A percentile compares a stretch with the other conserved stretches of the same genome.
phyloP scores from a whole-genome alignment of 257 asterid genomes.

The Cruciata laevipes region DNA sequence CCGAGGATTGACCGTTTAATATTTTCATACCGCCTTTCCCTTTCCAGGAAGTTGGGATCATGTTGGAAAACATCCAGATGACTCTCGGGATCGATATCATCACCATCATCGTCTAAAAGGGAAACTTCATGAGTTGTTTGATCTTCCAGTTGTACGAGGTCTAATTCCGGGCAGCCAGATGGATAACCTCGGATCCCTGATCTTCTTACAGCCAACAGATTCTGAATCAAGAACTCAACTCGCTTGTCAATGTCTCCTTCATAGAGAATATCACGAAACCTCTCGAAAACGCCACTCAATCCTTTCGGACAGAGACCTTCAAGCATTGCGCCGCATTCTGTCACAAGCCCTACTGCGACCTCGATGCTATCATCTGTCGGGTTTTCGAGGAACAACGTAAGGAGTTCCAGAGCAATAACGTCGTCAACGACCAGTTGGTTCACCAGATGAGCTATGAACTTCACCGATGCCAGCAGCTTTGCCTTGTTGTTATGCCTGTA shows the following conservation, averaged over 20 bases:
- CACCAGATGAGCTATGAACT: conserved; percentile 86
- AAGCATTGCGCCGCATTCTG: conserved; percentile 82
- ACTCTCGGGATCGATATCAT: conserved; percentile 40
- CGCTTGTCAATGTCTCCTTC: conserved; percentile 93
- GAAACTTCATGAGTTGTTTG: conserved; percentile 84
- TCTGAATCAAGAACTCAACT: conserved; percentile 80
- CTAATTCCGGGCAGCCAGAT: conserved; percentile 78
- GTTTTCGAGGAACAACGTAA: conserved; percentile 60
- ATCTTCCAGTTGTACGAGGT: conserved; percentile 88
- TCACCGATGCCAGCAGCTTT: conserved; percentile 74
- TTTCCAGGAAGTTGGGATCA: conserved; percentile 76
- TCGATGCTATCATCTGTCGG: conserved; percentile 94
- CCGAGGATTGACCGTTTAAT: conserved; percentile 79
- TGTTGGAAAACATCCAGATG: conserved; percentile 67
- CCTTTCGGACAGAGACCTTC: conserved; percentile 83
- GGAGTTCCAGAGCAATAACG: conserved; percentile 89
- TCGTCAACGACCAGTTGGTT: conserved; percentile 88
- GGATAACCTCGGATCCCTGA: conserved; percentile 85
- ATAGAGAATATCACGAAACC: conserved; percentile 88
- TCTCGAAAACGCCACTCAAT: conserved; percentile 82
- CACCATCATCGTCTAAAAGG: conserved; percentile 41
- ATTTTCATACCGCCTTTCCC: conserved; percentile 74
- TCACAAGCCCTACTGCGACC: conserved; percentile 84
- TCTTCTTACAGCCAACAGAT: conserved; percentile 84
- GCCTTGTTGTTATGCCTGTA: conserved; percentile 83